A percentile compares a stretch with the other conserved stretches of the same genome.
These are phyloP conservation scores for Xylaria sp. DNA, from an alignment of 2,329 filamentous ascomycete species.

Conservation along the genomic window DNA sequence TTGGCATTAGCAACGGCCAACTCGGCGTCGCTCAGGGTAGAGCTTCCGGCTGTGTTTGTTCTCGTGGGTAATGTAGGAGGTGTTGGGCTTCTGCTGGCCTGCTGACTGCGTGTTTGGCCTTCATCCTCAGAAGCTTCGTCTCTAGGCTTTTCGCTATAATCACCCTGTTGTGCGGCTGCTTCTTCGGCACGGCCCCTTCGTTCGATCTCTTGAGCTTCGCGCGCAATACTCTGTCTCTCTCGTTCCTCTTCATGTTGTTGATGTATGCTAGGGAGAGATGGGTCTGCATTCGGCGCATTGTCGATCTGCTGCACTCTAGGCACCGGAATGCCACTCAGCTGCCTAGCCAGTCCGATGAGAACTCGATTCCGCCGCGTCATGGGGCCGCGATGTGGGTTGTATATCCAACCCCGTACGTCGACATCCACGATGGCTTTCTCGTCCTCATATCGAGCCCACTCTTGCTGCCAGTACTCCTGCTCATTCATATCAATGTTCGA, in stretches of 20 bases:
- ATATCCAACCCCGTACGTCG: conserved; percentile 95
- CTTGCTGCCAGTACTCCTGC: conserved; percentile 78
- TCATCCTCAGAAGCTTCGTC: conserved; percentile 57
- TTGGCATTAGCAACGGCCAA: conserved; percentile 83
- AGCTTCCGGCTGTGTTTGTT: conserved; percentile 46
- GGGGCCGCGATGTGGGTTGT: conserved; percentile 83
- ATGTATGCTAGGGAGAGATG: conserved; percentile 49
- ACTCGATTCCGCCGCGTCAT: conserved; percentile 89
- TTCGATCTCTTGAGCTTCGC: conserved; percentile 81
- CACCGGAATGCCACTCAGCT: conserved; percentile 86
- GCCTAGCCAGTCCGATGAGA: conserved; percentile 84
- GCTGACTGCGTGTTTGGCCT: conserved; percentile 47
- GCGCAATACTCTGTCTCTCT: conserved; percentile 74
- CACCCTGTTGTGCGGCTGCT: conserved; percentile 74
- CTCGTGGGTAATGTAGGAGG: conserved; percentile 56
- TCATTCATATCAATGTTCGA: conserved; percentile 63
- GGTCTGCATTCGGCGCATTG: conserved; percentile 32
- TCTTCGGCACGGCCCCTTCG: conserved; percentile 77
- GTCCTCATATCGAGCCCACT: conserved; percentile 84
- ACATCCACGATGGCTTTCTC: conserved; percentile 90
- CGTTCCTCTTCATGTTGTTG: conserved; percentile 61
- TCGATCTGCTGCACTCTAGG: conserved; percentile 60
- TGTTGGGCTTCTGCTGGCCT: conserved; percentile 34
- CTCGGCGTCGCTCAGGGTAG: conserved; percentile 79
- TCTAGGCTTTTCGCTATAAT: conserved; percentile 75